phyloP scores from a whole-genome alignment of 202 grass and related monocot species.

The Carex arenaria region DNA sequence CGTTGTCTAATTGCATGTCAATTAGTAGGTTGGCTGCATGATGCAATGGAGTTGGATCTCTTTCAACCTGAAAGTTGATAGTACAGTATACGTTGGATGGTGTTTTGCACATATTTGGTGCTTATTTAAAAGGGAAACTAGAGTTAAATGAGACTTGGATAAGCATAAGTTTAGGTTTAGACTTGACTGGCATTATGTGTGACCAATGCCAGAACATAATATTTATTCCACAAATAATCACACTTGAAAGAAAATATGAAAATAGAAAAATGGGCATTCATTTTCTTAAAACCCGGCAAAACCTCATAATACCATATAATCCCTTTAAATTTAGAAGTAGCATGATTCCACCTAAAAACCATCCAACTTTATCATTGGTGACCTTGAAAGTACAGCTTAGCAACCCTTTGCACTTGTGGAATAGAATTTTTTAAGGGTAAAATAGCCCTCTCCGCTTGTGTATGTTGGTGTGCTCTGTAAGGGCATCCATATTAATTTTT shows the following conservation, averaged over 20 bases:
- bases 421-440: not conserved
- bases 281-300: not conserved
- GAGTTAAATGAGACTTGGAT: not conserved
- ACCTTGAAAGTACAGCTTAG: not conserved
- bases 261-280: not conserved
- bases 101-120: not conserved
- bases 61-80: constrained; percentile 37
- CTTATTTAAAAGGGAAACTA: not conserved
- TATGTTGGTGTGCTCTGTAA: not conserved
- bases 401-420: not conserved
- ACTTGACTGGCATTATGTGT: not conserved
- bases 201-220: not conserved
- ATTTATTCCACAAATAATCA: not conserved
- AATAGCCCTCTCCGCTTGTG: not conserved
- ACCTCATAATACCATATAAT: not conserved
- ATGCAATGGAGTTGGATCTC: constrained; percentile 54
- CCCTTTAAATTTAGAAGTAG: not conserved
- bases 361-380: not conserved
- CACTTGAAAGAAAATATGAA: not conserved
- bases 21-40: constrained; percentile 49
- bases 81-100: constrained; percentile 1
- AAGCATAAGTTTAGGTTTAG: not conserved
- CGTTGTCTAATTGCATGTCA: constrained; percentile 44
- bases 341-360: not conserved
- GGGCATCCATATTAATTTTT: not conserved